These are phyloP conservation scores for Ascochyta clinopodiicola DNA, from an alignment of 2,329 filamentous ascomycete genomes.

Conservation along the genomic window DNA sequence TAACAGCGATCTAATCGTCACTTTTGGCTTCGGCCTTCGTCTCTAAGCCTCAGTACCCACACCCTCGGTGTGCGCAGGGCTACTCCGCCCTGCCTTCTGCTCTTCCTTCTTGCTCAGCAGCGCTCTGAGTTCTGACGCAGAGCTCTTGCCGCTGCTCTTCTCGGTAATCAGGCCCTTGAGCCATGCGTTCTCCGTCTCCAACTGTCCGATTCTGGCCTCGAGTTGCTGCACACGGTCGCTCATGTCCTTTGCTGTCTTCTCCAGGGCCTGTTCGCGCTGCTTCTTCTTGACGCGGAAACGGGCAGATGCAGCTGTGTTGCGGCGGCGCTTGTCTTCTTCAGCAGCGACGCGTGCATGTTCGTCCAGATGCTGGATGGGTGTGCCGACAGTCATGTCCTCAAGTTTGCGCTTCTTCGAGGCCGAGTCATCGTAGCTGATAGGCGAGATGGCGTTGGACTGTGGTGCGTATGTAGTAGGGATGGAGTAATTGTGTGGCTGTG, in stretches of 20 bases:
- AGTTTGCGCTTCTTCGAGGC: constrained; percentile 56
- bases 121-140: constrained; percentile 40
- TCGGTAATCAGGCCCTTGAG: constrained; percentile 60
- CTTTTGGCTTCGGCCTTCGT: constrained; percentile 44
- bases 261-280: constrained; percentile 60
- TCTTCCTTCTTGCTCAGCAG: constrained; percentile 46
- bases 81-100: constrained; percentile 44
- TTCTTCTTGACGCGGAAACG: constrained; percentile 64
- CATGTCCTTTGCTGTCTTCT: constrained; percentile 60
- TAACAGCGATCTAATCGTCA: constrained; percentile 3
- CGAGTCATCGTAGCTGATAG: constrained; percentile 35
- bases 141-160: constrained; percentile 51
- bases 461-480: constrained; percentile 38
- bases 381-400: constrained; percentile 41
- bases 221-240: constrained; percentile 57
- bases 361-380: constrained; percentile 49
- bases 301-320: constrained; percentile 60
- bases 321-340: constrained; percentile 61
- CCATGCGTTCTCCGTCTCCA: constrained; percentile 62
- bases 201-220: constrained; percentile 61
- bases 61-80: constrained; percentile 44
- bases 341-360: constrained; percentile 56
- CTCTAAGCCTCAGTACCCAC: constrained; percentile 43
- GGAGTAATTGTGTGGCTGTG: constrained; percentile 34
- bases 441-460: constrained; percentile 39